A percentile compares a stretch with the other conserved stretches of the same genome.
Conservation (phyloP, 148 eudicot species). For the Salicornia ramosissima region DNA sequence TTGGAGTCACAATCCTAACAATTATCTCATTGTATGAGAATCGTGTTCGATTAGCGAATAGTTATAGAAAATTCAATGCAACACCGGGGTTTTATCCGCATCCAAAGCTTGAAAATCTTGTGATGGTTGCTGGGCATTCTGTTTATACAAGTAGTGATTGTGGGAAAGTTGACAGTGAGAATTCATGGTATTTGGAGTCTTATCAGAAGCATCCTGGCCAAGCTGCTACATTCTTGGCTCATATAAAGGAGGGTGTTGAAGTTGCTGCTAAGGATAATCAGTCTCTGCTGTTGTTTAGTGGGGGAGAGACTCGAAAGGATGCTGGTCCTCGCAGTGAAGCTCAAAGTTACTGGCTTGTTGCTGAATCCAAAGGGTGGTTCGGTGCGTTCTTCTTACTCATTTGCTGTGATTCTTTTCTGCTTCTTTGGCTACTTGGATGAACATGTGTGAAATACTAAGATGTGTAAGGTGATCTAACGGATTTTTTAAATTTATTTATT, state of each 20-base stretch:
- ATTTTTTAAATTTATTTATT: neutral
- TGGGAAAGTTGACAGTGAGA: constrained; percentile 76
- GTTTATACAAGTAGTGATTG: constrained; percentile 86
- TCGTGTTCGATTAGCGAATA: constrained; percentile 24
- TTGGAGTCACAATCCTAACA: constrained; percentile 48
- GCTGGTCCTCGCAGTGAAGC: constrained; percentile 99
- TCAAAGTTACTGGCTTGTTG: constrained; percentile 96
- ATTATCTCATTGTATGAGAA: constrained; percentile 41
- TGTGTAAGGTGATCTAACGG: neutral
- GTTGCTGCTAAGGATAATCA: constrained; percentile 59
- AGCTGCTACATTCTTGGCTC: constrained; percentile 80
- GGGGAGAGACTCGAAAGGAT: constrained; percentile 94
- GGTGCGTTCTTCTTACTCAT: constrained; percentile 47
- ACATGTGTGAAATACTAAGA: neutral
- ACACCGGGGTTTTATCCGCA: constrained; percentile 40
- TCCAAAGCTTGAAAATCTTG: constrained; percentile 65
- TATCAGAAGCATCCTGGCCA: constrained; percentile 96
- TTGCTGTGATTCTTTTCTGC: neutral
- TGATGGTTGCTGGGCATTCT: constrained; percentile 99
- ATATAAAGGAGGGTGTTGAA: constrained; percentile 72
- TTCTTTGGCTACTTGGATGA: neutral
- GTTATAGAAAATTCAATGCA: constrained; percentile 31
- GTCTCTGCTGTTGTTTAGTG: constrained; percentile 87
- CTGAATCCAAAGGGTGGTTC: constrained; percentile 88
- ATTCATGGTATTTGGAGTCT: constrained; percentile 85